These are phyloP conservation scores for Phytophthora rubi DNA, from an alignment of 352 stramenopile species.

Conservation along the genomic window DNA sequence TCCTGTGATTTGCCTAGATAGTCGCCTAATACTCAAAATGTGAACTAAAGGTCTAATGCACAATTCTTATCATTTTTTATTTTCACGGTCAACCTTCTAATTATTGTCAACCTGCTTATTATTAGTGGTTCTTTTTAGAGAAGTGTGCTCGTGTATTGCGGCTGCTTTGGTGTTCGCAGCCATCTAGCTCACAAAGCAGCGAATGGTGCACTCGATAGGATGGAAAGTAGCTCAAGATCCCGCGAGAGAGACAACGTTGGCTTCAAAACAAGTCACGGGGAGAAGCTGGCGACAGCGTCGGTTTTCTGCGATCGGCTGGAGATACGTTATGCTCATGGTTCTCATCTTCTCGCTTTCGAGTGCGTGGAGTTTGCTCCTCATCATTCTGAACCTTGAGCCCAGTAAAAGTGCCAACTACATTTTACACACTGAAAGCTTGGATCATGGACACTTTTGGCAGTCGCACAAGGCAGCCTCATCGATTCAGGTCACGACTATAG, in stretches of 20 bases:
- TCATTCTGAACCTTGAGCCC: constrained; percentile 41
- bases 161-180: background rate
- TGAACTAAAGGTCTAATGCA: background rate
- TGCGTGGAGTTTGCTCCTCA: constrained; percentile 41
- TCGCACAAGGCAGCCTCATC: background rate
- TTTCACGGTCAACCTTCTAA: no score
- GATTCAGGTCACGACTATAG: background rate
- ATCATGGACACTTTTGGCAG: constrained; percentile 35
- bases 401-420: constrained; percentile 43
- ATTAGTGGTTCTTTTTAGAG: constrained; percentile 6
- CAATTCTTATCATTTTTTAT: background rate
- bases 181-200: background rate
- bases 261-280: background rate
- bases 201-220: background rate
- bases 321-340: constrained; percentile 18
- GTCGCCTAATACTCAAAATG: no score
- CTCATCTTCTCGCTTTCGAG: constrained; percentile 33
- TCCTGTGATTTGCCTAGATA: no score
- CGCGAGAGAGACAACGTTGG: background rate
- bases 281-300: constrained; percentile 17
- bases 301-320: constrained; percentile 25
- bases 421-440: constrained; percentile 41
- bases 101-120: background rate
- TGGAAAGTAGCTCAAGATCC: constrained; percentile 10
- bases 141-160: background rate